Conservation (phyloP, 495 filamentous ascomycete species). For the Parathielavia hyrcaniae region DNA sequence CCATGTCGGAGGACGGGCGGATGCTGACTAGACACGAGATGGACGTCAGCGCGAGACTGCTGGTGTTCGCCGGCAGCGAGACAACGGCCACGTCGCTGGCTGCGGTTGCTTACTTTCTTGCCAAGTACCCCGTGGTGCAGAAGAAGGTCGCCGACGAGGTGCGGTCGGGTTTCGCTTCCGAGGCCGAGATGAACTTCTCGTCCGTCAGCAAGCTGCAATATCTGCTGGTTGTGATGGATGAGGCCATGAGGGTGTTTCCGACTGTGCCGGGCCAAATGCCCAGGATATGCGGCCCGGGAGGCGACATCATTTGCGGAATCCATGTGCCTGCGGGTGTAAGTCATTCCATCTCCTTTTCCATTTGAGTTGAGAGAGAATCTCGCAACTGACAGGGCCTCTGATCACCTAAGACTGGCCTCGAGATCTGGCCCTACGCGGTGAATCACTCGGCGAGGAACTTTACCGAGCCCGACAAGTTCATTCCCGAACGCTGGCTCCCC, state of each 20-base stretch:
- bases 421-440: constrained; percentile 45
- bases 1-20: constrained; percentile 8
- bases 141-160: constrained; percentile 45
- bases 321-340: constrained; percentile 39
- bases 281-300: constrained; percentile 39
- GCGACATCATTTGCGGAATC: constrained; percentile 42
- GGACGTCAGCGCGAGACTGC: constrained; percentile 22
- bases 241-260: constrained; percentile 52
- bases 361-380: not conserved
- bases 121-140: constrained; percentile 38
- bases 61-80: constrained; percentile 43
- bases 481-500: constrained; percentile 48
- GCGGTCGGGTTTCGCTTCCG: constrained; percentile 38
- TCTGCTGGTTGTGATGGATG: constrained; percentile 51
- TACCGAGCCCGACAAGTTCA: constrained; percentile 40
- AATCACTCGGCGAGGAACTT: constrained; percentile 44
- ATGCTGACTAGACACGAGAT: constrained; percentile 18
- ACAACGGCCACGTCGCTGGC: constrained; percentile 52
- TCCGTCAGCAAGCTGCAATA: constrained; percentile 44
- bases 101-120: constrained; percentile 43
- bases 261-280: constrained; percentile 42
- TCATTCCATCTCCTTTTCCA: not conserved
- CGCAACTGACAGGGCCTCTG: not conserved
- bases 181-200: constrained; percentile 44
- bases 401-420: constrained; percentile 50